phyloP scores from a whole-genome alignment of 768 basidiomycete species.

The Vishniacozyma victoriae region DNA sequence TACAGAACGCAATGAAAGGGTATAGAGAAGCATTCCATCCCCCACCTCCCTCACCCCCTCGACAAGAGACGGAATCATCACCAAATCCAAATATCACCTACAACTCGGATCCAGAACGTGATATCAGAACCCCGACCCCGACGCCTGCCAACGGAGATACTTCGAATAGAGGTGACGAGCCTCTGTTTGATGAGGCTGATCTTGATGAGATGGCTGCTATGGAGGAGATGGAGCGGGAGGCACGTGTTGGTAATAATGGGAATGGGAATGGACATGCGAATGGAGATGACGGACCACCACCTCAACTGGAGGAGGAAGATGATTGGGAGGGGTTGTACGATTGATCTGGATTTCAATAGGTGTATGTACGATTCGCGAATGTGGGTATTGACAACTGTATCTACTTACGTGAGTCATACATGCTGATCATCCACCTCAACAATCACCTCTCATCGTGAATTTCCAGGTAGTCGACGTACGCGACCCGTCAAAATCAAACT shows the following conservation, averaged over 20 bases:
- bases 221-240: conserved; percentile 65
- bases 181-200: conserved; percentile 18
- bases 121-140: background rate
- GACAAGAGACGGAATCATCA: background rate
- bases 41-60: conserved; percentile 19
- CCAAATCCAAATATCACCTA: no score
- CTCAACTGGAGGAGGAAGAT: conserved; percentile 22
- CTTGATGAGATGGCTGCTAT: conserved; percentile 52
- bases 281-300: conserved; percentile 7
- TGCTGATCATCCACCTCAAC: no score
- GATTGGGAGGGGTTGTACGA: conserved; percentile 42
- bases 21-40: conserved; percentile 37
- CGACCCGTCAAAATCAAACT: no score
- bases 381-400: no score
- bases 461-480: no score
- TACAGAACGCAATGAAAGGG: conserved; percentile 29
- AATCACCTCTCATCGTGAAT: no score
- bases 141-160: background rate
- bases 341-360: no score
- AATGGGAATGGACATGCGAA: background rate
- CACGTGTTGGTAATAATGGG: conserved; percentile 20
- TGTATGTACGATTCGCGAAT: no score
- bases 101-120: conserved; percentile 2
- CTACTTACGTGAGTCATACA: no score
- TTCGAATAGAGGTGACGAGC: conserved; percentile 3